Base-by-base conservation (phyloP, 2,329 filamentous ascomycete species). In the Diaporthe eres region DNA sequence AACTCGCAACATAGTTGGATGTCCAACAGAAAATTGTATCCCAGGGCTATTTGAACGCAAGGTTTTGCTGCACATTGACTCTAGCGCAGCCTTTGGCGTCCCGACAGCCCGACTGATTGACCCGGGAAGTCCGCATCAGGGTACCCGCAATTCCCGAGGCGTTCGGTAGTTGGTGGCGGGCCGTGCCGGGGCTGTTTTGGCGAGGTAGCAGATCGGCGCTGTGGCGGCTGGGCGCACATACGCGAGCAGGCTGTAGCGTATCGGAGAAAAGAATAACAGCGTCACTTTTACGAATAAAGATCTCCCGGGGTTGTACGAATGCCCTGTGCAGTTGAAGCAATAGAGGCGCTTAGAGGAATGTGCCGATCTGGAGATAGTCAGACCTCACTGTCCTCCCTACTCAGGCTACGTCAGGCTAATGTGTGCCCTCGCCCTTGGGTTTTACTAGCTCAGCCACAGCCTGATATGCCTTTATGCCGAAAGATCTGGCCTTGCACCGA, bases 171-270 rank as follows among this genome's bases (percentile, higher is more conserved):
- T 25, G 34, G 12, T 31, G 34, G 15, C 65, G 65, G 65, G 34
- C 65, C 65, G 65, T 70, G 65, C 49, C 65, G 65, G 65, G 63
- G 22, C 22, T 53, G 65, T 17, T 68, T 68, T 68, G 65, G 47
- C 63, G 63, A 68, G 63, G 44, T 68, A 53, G 47, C 63, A 68
- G 65, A 68, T 68, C 65, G 31, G 65, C 65, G 47, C 22, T 47
- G 31, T 68, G 65, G 65, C 65, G 65, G 31, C 65, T 53, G 31
- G 65, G 65, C 65, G 47, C 44, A 22, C 44, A 39, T 37, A 25
- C 31, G 65, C 31, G 65, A 68, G 57, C 8, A 39, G 12, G 57
- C 12, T 39, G 19, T 6, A 25, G 47, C 47, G 47, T 39, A 17
- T 68, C 44, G 65, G 61, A 67, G 61, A 67, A 67, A n/a, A 67